phyloP scores from a whole-genome alignment of 2,329 filamentous ascomycete species.

The Boeremia lycopersici region DNA sequence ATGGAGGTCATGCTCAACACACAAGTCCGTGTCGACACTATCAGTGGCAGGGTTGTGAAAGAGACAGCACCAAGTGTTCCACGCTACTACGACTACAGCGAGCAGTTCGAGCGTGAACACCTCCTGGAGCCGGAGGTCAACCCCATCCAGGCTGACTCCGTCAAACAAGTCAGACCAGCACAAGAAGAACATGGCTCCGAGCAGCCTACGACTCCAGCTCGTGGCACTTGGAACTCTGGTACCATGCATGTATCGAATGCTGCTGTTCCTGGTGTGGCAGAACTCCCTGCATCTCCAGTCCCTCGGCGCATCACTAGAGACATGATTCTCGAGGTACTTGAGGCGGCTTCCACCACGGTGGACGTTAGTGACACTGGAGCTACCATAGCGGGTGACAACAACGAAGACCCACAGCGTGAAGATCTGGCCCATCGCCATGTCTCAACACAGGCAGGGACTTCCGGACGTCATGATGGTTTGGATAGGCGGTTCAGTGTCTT shows the following conservation, averaged over 20 bases:
- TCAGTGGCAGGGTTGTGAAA: slow-evolving; percentile 35
- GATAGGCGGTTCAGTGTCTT: slow-evolving; percentile 29
- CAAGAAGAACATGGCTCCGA: slow-evolving; percentile 44
- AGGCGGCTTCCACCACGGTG: slow-evolving; percentile 33
- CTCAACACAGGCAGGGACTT: background rate
- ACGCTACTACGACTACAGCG: slow-evolving; percentile 47
- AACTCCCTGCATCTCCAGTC: slow-evolving; percentile 43
- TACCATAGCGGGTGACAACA: background rate
- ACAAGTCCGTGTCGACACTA: slow-evolving; percentile 35
- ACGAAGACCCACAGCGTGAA: background rate
- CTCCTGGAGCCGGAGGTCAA: slow-evolving; percentile 22
- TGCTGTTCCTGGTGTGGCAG: slow-evolving; percentile 17
- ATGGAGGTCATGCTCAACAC: slow-evolving; percentile 40
- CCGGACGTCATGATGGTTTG: background rate
- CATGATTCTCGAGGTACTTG: slow-evolving; percentile 36
- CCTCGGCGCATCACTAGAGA: slow-evolving; percentile 42
- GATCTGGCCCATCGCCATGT: background rate
- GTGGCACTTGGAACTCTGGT: background rate
- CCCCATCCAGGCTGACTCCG: slow-evolving; percentile 45
- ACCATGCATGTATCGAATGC: background rate
- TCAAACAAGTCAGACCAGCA: slow-evolving; percentile 51
- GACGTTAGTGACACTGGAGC: slow-evolving; percentile 25
- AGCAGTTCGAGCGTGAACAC: slow-evolving; percentile 42
- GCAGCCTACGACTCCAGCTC: slow-evolving; percentile 1
- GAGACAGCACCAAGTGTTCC: slow-evolving; percentile 20